phyloP scores from a whole-genome alignment of 345 rosid genomes.

The Ailanthus altissimus region DNA sequence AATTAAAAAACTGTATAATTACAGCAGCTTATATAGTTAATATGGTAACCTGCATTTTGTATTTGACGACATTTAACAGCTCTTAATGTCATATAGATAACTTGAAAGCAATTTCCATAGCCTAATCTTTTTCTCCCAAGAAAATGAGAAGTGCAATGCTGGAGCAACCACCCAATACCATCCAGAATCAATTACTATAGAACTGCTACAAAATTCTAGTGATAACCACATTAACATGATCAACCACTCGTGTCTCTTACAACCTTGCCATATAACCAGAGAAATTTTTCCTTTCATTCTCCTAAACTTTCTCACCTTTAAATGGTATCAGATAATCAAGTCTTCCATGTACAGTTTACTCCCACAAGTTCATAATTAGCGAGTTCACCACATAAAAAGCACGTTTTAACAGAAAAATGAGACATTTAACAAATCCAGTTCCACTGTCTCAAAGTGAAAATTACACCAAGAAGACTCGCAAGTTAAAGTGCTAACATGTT shows the following conservation, averaged over 20 bases:
- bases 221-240: neutral
- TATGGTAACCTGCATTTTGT: neutral
- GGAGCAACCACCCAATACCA: neutral
- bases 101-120: neutral
- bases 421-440: slow-evolving; percentile 5
- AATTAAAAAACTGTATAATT: slow-evolving; percentile 2
- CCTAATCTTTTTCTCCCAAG: neutral
- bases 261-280: neutral
- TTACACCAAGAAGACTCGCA: neutral
- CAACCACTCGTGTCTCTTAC: neutral
- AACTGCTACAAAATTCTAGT: neutral
- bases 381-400: neutral
- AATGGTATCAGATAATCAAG: neutral
- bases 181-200: neutral
- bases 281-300: neutral
- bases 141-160: neutral
- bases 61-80: neutral
- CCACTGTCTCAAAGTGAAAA: neutral
- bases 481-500: neutral
- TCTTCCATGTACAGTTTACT: neutral
- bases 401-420: neutral
- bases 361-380: slow-evolving; percentile 12
- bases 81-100: neutral
- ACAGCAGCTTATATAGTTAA: neutral
- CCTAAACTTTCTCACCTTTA: no score